Evolutionary conservation across 2,329 filamentous ascomycete species (phyloP), one percentile per base, ranked within the genome.

Genomic region (Pestalotiopsis sp.): DNA sequence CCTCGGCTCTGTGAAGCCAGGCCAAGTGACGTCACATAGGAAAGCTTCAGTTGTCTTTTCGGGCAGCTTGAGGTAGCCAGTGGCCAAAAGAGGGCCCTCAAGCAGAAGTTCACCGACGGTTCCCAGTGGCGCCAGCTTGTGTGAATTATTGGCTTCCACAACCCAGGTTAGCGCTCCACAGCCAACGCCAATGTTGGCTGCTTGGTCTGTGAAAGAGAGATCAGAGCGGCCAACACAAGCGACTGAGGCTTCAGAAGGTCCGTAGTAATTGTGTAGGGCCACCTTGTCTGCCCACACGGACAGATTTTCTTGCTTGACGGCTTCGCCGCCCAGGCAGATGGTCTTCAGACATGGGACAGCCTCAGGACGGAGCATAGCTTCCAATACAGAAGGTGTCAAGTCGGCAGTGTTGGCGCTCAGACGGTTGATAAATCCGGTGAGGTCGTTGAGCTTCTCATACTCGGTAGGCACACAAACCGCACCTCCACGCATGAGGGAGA

Each of bases 21-120:
- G 65, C 65, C 65, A 67, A n/a, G 65, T 59, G 75, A 72, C 67
- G 71, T 65, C 56, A 17, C 27, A 11, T 6, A 67, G 27, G 57
- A 67, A 67, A 25, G 65, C 52, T 45, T 45, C 52, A 2, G 31
- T 36, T 12, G 52, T 67, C n/a, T 61, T 45, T 20, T 49, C 52
- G 23, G 52, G 36, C 4, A 52, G 49, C 38, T 45, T 31, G 13
- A 67, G n/a, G 49, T 66, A 69, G 58, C 60, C 38, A 14, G 27
- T 65, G 57, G 56, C 65, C n/a, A 68, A 14, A 17, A 64, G 17
- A 38, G 67, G 59, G 11, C 67, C 60, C 31, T 68, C 67, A 14
- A 68, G 25, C 49, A 65, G 23, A 12, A 68, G 31, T 31, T 68
- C 67, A 23, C 67, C 67, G 13, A 41, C 41, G 23, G 20, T 57